phyloP scores from a whole-genome alignment of 306 rosid genomes.

The Quercus suber region DNA sequence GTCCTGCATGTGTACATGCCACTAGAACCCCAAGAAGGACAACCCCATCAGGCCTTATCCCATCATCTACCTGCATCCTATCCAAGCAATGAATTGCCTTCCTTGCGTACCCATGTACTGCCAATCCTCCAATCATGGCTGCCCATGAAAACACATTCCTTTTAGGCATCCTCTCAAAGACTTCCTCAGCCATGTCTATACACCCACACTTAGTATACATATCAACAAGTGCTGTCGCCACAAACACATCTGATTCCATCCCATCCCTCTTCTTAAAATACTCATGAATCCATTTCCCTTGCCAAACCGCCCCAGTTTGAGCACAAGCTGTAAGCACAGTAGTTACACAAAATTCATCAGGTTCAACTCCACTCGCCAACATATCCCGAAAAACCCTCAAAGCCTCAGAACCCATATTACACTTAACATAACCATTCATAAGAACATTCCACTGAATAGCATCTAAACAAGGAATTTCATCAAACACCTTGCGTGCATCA shows the following conservation, averaged over 20 bases:
- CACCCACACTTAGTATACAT: slow-evolving; percentile 48
- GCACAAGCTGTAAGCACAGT: slow-evolving; percentile 41
- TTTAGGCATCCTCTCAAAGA: slow-evolving; percentile 31
- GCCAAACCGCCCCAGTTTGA: slow-evolving; percentile 34
- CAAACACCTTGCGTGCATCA: slow-evolving; percentile 36
- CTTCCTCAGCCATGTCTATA: slow-evolving; percentile 37
- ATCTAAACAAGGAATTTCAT: slow-evolving; percentile 38
- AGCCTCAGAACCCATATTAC: slow-evolving; percentile 30
- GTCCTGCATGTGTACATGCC: slow-evolving; percentile 41
- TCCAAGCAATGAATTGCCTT: slow-evolving; percentile 25
- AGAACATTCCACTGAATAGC: slow-evolving; percentile 39
- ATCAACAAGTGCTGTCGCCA: slow-evolving; percentile 38
- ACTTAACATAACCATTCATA: slow-evolving; percentile 33
- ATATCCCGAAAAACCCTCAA: slow-evolving; percentile 23
- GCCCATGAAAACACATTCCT: slow-evolving; percentile 45
- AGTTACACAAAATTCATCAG: slow-evolving; percentile 33
- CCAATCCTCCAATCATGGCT: slow-evolving; percentile 42
- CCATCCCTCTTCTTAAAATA: slow-evolving; percentile 22
- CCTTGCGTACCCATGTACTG: slow-evolving; percentile 28
- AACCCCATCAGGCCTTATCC: slow-evolving; percentile 38
- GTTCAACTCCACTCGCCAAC: slow-evolving; percentile 25
- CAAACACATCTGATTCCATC: slow-evolving; percentile 25
- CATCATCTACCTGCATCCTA: slow-evolving; percentile 39
- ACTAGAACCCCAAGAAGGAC: slow-evolving; percentile 40
- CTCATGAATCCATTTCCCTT: slow-evolving; percentile 45